These are phyloP conservation scores for Chloranthus sessilifolius DNA, from an alignment of 164 flowering plant genomes.

Conservation along the genomic window DNA sequence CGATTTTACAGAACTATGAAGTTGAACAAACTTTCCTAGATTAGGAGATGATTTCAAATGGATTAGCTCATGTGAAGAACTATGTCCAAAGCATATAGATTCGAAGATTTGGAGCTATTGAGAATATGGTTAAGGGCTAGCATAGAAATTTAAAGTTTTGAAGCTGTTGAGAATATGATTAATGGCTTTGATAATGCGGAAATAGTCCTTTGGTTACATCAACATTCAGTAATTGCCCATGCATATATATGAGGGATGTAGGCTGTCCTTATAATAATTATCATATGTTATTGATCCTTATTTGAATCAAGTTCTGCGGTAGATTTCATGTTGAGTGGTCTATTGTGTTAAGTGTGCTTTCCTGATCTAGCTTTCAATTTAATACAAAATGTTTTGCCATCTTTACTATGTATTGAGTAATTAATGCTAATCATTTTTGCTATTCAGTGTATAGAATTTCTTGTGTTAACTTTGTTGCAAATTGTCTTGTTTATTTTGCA, in stretches of 20 bases:
- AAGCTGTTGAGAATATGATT: background rate
- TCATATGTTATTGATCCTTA: background rate
- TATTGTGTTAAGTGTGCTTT: background rate
- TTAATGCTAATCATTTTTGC: too few species aligned
- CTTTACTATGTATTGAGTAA: too few species aligned
- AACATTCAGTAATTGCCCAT: background rate
- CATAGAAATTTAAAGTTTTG: background rate
- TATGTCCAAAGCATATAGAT: too few species aligned
- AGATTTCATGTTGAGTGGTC: background rate
- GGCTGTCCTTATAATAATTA: background rate
- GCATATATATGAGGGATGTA: background rate
- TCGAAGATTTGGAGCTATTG: too few species aligned
- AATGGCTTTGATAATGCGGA: background rate
- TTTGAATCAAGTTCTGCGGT: background rate
- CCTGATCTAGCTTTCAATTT: too few species aligned
- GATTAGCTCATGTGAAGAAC: background rate
- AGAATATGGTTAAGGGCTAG: too few species aligned
- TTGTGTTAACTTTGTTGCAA: too few species aligned
- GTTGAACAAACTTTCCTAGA: background rate
- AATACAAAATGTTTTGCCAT: too few species aligned
- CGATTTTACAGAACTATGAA: background rate
- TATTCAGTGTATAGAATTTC: too few species aligned
- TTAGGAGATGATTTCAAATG: background rate
- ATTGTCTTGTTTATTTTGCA: too few species aligned
- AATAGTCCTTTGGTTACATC: background rate